Evolutionary conservation across 108 stramenopile genomes (phyloP).

Genomic region (Conticribra weissflogii): DNA sequence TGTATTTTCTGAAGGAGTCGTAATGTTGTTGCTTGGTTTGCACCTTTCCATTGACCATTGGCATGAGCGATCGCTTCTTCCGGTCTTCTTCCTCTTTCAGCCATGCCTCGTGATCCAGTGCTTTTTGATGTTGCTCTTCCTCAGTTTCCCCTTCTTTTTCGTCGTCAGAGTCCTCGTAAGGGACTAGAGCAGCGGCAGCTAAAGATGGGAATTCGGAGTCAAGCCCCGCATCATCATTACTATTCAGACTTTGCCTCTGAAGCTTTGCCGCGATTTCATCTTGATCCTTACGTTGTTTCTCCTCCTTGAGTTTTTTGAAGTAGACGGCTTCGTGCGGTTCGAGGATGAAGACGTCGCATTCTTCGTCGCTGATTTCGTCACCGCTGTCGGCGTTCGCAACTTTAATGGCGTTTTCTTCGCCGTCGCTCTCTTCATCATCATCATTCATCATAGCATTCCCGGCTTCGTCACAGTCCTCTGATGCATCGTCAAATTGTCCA

Average conservation of each 20-base stretch:
- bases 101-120: conserved; percentile 14
- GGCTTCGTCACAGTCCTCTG: conserved; percentile 28
- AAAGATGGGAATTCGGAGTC: conserved; percentile 80
- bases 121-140: conserved; percentile 10
- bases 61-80: conserved; percentile 36
- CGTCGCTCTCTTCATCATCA: conserved; percentile 40
- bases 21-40: conserved; percentile 50
- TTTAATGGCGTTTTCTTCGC: conserved; percentile 24
- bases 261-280: conserved; percentile 13
- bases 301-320: conserved; percentile 36
- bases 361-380: conserved; percentile 62
- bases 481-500: conserved; percentile 52
- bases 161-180: conserved; percentile 73
- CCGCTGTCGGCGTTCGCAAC: conserved; percentile 50
- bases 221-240: conserved; percentile 46
- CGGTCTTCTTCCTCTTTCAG: conserved; percentile 42
- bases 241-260: neutral
- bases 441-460: conserved; percentile 14
- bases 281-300: conserved; percentile 16
- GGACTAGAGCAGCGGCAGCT: conserved; percentile 63
- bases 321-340: conserved; percentile 64
- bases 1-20: conserved; percentile 81
- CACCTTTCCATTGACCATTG: conserved; percentile 51
- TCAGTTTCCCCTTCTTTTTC: conserved; percentile 42
- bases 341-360: conserved; percentile 69